Conservation (phyloP, 2,329 filamentous ascomycete species). For the Septoria petroselini region DNA sequence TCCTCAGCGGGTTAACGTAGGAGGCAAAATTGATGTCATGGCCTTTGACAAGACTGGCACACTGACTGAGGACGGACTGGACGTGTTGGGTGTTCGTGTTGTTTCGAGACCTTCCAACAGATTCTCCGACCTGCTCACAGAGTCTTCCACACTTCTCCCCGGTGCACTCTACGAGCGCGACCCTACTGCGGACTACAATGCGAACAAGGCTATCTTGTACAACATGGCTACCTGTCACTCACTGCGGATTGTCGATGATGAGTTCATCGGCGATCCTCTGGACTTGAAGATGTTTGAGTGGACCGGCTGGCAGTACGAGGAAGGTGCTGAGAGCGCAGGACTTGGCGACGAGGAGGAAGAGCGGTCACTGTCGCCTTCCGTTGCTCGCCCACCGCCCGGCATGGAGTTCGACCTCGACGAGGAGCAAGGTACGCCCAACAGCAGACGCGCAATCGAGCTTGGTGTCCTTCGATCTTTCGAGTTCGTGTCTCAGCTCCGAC, state of each 20-base stretch:
- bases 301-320: slow-evolving; percentile 87
- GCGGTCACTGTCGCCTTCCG: slow-evolving; percentile 74
- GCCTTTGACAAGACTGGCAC: slow-evolving; percentile 99
- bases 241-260: slow-evolving; percentile 77
- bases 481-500: slow-evolving; percentile 86
- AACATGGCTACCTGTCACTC: slow-evolving; percentile 98
- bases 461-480: slow-evolving; percentile 91
- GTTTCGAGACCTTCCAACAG: slow-evolving; percentile 61
- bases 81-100: slow-evolving; percentile 83
- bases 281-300: slow-evolving; percentile 99
- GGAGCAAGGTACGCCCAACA: slow-evolving; percentile 42
- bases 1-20: slow-evolving; percentile 93
- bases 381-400: slow-evolving; percentile 73
- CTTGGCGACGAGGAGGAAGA: slow-evolving; percentile 71
- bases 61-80: slow-evolving; percentile 89
- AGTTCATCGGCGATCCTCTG: slow-evolving; percentile 87
- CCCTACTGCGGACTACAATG: slow-evolving; percentile 58
- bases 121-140: slow-evolving; percentile 74
- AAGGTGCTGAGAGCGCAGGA: slow-evolving; percentile 66
- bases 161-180: slow-evolving; percentile 55
- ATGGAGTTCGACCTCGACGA: slow-evolving; percentile 58
- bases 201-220: slow-evolving; percentile 71
- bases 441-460: slow-evolving; percentile 66
- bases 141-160: slow-evolving; percentile 59
- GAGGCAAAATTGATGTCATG: slow-evolving; percentile 90